A percentile compares a stretch with the other conserved stretches of the same genome.
phyloP scores from a whole-genome alignment of 257 asterid genomes.

The Ehretia macrophylla region DNA sequence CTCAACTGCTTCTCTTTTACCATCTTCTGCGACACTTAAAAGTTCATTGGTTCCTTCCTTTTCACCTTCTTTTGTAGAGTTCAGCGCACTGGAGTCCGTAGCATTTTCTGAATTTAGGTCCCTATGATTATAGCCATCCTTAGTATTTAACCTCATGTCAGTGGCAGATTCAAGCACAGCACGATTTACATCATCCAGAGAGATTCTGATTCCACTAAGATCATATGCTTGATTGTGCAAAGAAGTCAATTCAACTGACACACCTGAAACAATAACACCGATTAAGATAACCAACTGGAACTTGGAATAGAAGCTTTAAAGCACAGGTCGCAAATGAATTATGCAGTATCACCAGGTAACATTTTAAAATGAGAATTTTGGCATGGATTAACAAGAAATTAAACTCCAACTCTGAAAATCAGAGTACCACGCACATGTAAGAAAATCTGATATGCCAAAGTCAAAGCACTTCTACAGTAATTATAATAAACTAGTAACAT shows the following conservation, averaged over 20 bases:
- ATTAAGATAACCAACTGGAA: background rate
- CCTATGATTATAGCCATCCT: conserved; percentile 16
- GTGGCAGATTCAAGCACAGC: conserved; percentile 26
- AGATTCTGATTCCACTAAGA: conserved; percentile 47
- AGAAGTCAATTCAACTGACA: conserved; percentile 56
- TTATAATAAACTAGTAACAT: too few species aligned
- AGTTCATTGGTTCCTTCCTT: conserved; percentile 22
- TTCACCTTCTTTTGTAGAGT: conserved; percentile 18
- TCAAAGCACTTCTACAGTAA: too few species aligned
- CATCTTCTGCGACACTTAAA: conserved; percentile 28
- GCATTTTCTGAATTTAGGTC: conserved; percentile 15
- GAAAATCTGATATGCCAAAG: too few species aligned
- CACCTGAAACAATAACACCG: conserved; percentile 38
- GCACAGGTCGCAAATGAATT: background rate
- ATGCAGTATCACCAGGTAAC: too few species aligned
- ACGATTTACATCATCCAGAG: conserved; percentile 32
- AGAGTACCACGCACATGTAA: too few species aligned
- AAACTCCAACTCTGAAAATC: too few species aligned
- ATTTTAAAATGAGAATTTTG: too few species aligned
- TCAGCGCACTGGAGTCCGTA: conserved; percentile 19
- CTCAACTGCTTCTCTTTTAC: conserved; percentile 22
- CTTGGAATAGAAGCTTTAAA: background rate
- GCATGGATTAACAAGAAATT: too few species aligned
- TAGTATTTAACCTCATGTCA: conserved; percentile 21
- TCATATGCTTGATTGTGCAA: conserved; percentile 52